Evolutionary conservation across 192 early-diverging fungal genomes (phyloP).

Genomic region (Backusella macrospora): DNA sequence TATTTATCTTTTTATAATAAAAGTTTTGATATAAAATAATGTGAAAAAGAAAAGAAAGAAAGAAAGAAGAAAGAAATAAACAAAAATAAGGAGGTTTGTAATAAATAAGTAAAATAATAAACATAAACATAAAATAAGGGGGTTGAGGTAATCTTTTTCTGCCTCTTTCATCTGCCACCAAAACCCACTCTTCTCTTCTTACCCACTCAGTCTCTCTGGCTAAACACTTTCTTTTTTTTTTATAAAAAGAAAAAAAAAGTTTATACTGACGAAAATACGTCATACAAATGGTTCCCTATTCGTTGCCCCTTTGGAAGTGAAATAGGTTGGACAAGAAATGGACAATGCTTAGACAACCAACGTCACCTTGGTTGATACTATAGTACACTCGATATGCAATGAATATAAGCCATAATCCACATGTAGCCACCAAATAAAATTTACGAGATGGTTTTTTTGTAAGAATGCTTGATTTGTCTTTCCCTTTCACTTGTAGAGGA

Average conservation of each 20-base stretch:
- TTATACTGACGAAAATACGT: conserved; percentile 10
- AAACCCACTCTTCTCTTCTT: no score
- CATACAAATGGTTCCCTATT: not conserved
- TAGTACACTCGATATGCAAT: not conserved
- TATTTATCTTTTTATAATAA: not conserved
- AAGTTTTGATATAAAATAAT: not conserved
- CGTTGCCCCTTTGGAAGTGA: not conserved
- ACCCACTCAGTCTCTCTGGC: not conserved
- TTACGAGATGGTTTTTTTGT: not conserved
- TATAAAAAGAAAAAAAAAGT: not conserved
- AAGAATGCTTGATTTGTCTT: not conserved
- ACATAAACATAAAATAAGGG: not conserved
- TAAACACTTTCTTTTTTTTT: not conserved
- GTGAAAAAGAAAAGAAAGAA: not conserved
- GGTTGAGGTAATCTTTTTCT: not conserved
- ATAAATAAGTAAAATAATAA: no score
- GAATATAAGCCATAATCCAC: not conserved
- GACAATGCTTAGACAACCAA: not conserved
- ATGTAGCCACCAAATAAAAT: not conserved
- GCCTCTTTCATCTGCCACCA: not conserved
- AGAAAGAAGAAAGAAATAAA: not conserved
- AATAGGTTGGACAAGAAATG: not conserved
- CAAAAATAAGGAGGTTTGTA: not conserved
- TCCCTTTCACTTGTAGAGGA: not conserved
- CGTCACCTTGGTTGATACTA: not conserved